Percentiles rank a stretch among this genome's conserved stretches.
Conservation (phyloP, 176 grass and related monocot genomes). For the Paspalum notatum region DNA sequence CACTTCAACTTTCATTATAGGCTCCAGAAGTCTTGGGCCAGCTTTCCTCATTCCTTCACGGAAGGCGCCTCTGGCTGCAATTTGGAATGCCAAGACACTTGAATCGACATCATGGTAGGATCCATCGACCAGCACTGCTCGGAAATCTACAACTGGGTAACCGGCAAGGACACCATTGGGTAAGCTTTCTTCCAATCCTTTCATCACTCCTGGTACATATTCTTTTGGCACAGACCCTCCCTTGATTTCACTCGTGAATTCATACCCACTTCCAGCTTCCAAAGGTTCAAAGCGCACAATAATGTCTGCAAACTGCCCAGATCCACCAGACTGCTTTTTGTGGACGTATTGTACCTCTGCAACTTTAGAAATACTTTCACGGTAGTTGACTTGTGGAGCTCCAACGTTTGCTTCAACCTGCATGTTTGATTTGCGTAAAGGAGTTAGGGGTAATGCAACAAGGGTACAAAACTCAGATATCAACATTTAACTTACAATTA, state of each 20-base stretch:
- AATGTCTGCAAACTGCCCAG: constrained; percentile 95
- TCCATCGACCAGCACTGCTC: constrained; percentile 86
- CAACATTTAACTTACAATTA: background rate
- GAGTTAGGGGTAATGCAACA: background rate
- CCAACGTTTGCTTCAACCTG: constrained; percentile 98
- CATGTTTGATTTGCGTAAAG: constrained; percentile 35
- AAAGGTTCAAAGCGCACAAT: constrained; percentile 87
- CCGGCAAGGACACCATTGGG: constrained; percentile 92
- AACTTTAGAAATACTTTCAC: constrained; percentile 95
- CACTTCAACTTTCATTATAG: constrained; percentile 96
- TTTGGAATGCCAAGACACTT: constrained; percentile 92
- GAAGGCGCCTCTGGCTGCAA: constrained; percentile 93
- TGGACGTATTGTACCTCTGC: constrained; percentile 85
- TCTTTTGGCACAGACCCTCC: constrained; percentile 94
- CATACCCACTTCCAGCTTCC: constrained; percentile 88
- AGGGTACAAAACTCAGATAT: background rate
- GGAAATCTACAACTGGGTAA: constrained; percentile 86
- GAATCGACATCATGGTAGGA: constrained; percentile 99
- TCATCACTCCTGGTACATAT: constrained; percentile 96
- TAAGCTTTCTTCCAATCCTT: constrained; percentile 92
- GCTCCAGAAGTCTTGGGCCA: constrained; percentile 81
- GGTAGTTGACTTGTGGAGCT: constrained; percentile 98
- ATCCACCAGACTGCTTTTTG: constrained; percentile 96
- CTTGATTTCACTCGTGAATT: constrained; percentile 98
- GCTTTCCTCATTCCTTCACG: constrained; percentile 91